Evolutionary conservation across 2,329 filamentous ascomycete species (phyloP), one percentile per base, ranked within the genome.

Genomic region (Colletotrichum lini): DNA sequence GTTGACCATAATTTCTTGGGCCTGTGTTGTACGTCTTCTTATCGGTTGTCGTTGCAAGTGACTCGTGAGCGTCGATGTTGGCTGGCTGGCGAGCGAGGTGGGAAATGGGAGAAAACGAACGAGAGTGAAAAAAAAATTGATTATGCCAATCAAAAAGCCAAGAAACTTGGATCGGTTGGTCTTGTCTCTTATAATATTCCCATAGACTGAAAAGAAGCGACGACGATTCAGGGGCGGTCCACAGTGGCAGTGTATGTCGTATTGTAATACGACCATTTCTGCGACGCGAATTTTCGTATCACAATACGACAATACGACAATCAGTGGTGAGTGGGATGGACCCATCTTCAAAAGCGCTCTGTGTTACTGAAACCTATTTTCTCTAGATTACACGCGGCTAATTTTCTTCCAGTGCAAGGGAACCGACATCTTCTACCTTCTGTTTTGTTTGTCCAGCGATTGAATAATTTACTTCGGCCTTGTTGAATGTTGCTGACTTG

Each of bases 1-100:
- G 49, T 70, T 70, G n/a, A 70, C 47, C 62, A 70, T 70, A 9
- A 13, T 44, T 18, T 16, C n/a, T 2, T 13, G 2, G 9, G 8
- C 13, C 6, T 12, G 7, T 6, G 10, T 8, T 12, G 4, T 23
- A 8, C 4, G 13, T 9, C 13, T 3, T 42, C n/a, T 18, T 2
- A 47, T 21, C 26, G 16, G 10, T 42, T 3, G 15, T 15, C 4
- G n/a, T 23, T 23, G 52, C 35, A 8, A 12, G 30, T 9, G 30
- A 35, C 30, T 35, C 30, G 15, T 23, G 38, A 18, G 54, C 38
- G 38, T 44, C n/a, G 35, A 13, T 35, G 30, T 2, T 35, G 8
- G 30, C 8, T n/a, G 45, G 18, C 21, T 21, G 9, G 21, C 10
- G n/a, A 23, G n/a, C n/a, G n/a, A 49, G 18, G 2, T 49, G 10